Evolutionary conservation across 2,329 filamentous ascomycete species (phyloP), one percentile per base, ranked within the genome.

Genomic region (Ophiognomonia clavigignenti-juglandacearum): DNA sequence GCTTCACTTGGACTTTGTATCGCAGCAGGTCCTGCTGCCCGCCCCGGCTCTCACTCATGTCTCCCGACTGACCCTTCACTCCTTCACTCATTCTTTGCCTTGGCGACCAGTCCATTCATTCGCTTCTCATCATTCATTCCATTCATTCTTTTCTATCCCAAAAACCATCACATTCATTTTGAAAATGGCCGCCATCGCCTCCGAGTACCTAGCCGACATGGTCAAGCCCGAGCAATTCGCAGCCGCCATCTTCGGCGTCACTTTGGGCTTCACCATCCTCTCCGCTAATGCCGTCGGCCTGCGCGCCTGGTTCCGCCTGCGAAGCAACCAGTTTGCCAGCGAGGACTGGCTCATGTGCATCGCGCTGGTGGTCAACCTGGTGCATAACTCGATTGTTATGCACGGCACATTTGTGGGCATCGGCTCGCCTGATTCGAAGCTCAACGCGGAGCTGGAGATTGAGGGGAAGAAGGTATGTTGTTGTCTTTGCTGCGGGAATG

Each of bases 181-280:
- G 41, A 39, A 14, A 7, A 52, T 52, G 50, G 50, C 50, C 8
- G 39, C 46, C 20, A 44, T 52, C 16, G 50, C 50, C 6, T 49
- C 46, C 20, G 50, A 52, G 19, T 52, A 52, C 18, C 46, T 52
- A 20, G 46, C 50, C 4, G 43, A 46, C 18, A 31, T 49, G 16
- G 42, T 52, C 10, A 46, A 49, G 46, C 50, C 46, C 16, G 43
- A 46, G 26, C 39, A 46, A 16, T 52, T 52, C 34, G 50, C 50
- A 14, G 50, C 50, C 11, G 50, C 46, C 10, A 52, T 52, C 36
- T 52, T 52, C 9, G 50, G 50, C n/a, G 50, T 52, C 16, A 52
- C 50, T 9, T 27, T 52, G 23, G 20, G 46, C 19, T 49, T 52
- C 24, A 52, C 50, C 13, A 34, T 52, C 14, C 36, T 49, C 22